A percentile compares a stretch with the other conserved stretches of the same genome.
Evolutionary conservation across 1,284 basidiomycete genomes (phyloP).

Genomic region (Pseudozyma thailandica): DNA sequence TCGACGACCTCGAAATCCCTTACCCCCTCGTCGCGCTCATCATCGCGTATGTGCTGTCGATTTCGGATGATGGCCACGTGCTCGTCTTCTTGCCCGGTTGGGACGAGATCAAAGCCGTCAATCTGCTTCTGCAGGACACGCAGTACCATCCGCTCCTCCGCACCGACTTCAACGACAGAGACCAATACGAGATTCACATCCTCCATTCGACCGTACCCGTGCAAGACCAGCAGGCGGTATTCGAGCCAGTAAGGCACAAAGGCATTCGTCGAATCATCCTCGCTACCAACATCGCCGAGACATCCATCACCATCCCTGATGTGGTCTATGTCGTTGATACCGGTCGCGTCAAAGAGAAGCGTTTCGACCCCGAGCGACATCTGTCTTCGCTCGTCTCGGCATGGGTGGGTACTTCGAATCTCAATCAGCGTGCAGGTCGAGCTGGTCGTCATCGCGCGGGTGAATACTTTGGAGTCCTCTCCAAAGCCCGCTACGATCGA

Average conservation of each 20-base stretch:
- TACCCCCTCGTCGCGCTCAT: conserved; percentile 83
- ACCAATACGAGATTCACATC: conserved; percentile 81
- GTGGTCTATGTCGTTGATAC: conserved; percentile 94
- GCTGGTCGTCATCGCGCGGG: conserved; percentile 91
- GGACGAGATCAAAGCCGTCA: conserved; percentile 89
- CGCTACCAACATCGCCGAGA: conserved; percentile 96
- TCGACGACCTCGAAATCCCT: conserved; percentile 83
- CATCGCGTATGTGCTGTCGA: conserved; percentile 80
- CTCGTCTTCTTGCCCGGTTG: conserved; percentile 91
- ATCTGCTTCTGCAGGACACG: conserved; percentile 75
- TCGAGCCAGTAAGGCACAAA: conserved; percentile 70
- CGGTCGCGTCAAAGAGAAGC: conserved; percentile 87
- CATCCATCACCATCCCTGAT: conserved; percentile 86
- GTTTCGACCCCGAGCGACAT: conserved; percentile 89
- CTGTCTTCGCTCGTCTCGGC: conserved; percentile 87
- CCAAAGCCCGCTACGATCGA: conserved; percentile 74
- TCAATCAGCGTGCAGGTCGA: conserved; percentile 92
- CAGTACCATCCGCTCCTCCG: conserved; percentile 70
- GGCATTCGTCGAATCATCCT: conserved; percentile 84
- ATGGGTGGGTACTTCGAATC: conserved; percentile 91
- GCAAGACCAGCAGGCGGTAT: conserved; percentile 88
- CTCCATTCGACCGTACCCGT: conserved; percentile 91
- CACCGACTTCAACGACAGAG: conserved; percentile 55
- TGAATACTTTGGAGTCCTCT: conserved; percentile 88
- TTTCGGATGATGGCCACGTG: conserved; percentile 85